phyloP scores from a whole-genome alignment of 83 land plant species.

The Larix sibirica region DNA sequence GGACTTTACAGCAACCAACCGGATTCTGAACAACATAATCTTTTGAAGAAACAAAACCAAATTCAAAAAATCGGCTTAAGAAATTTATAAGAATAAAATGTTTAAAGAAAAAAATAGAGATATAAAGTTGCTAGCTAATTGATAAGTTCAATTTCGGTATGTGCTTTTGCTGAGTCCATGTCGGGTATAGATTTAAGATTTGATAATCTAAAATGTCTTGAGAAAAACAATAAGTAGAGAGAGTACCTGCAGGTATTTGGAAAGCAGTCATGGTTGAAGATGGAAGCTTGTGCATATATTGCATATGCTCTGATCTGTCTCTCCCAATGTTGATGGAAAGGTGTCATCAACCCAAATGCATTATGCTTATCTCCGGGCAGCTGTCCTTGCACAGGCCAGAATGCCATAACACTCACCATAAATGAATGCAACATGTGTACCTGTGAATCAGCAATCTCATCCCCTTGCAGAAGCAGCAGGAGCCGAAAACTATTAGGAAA shows the following conservation, averaged over 20 bases:
- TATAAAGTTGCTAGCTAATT: too few relatives aligned
- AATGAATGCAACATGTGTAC: conserved; percentile 36
- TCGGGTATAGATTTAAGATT: too few relatives aligned
- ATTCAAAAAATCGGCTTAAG: too few relatives aligned
- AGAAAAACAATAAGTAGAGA: not conserved
- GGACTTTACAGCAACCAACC: too few relatives aligned
- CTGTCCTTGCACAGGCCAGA: conserved; percentile 24
- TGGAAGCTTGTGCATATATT: conserved; percentile 74
- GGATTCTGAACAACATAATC: too few relatives aligned
- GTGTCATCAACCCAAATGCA: conserved; percentile 87
- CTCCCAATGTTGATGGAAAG: conserved; percentile 33
- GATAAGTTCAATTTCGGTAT: too few relatives aligned
- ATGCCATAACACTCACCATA: conserved; percentile 17
- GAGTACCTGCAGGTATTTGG: conserved; percentile 71
- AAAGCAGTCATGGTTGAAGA: conserved; percentile 95
- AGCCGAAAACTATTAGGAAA: conserved; percentile 37
- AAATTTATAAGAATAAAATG: too few relatives aligned
- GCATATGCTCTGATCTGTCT: conserved; percentile 78
- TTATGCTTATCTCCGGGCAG: conserved; percentile 52
- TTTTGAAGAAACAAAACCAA: too few relatives aligned
- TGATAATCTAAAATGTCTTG: not conserved
- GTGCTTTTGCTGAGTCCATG: too few relatives aligned
- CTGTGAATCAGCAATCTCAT: conserved; percentile 6
- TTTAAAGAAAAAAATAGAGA: too few relatives aligned
- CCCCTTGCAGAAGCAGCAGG: conserved; percentile 49